Base-by-base conservation (phyloP, 441 rosid genomes). In the Gossypium davidsonii region DNA sequence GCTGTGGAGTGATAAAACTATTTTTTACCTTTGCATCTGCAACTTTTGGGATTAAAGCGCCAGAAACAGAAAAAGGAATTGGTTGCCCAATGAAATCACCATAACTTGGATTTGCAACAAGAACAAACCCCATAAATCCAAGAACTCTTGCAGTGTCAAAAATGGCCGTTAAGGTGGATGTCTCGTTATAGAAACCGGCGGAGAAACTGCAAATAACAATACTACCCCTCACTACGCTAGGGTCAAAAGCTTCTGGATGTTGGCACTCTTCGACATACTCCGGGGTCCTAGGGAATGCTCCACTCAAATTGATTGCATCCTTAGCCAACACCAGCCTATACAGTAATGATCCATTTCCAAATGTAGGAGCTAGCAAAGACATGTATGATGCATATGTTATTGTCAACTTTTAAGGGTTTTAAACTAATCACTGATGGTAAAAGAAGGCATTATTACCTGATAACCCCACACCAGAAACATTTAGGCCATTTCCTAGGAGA, bases 11-110 rank as follows among this genome's bases (percentile, higher is more conserved):
- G 51, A 31, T 39, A 37, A 58, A 39, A 39, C 46, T 39, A 39
- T 9, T 2, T 21, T 11, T n/a, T 80, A 92, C 97, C 97, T 85
- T 85, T 14, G 90, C 79, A 77, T 85, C 91, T 17, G 86, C 70
- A 51, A 86, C 84, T 73, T 77, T 88, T 6, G 92, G 85, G 67
- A 90, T 80, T 67, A 86, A 63, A 61, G 85, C 81, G 21, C 88
- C 90, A 1, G 91, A 79, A 74, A 78, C 31, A 7, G 82, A 11
- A 58, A 76, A 78, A 51, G 85, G 85, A 3, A 85, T 56, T 0
- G 91, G 86, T 74, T 92, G 95, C 1, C 89, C 95, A 3, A 86
- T 70, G 81, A 79, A 89, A 79, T 90, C 89, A 0, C 97, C 97
- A 15, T 83, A 90, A 7, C 10, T 60, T 37, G 92, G 88, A 71